phyloP scores from a whole-genome alignment of 2,329 filamentous ascomycete genomes.

The Zymoseptoria pseudotritici region DNA sequence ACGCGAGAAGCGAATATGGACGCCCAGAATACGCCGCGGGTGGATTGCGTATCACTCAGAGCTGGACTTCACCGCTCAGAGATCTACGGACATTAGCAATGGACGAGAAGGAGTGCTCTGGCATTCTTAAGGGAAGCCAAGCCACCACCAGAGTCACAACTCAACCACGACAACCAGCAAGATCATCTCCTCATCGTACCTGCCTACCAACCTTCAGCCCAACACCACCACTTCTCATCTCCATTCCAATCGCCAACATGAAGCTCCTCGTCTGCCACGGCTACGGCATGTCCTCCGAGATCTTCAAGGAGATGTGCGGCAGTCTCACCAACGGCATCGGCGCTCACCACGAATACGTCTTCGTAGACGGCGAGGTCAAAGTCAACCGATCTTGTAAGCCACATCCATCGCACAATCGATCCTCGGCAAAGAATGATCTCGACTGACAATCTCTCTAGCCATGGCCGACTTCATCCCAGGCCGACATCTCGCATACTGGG shows the following conservation, averaged over 20 bases:
- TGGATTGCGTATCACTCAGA: neutral
- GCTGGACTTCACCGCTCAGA: neutral
- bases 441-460: neutral
- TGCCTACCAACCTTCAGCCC: neutral
- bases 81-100: neutral
- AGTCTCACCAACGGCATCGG: neutral
- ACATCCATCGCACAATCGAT: neutral
- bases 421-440: neutral
- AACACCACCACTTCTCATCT: neutral
- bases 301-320: slow-evolving; percentile 1
- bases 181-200: neutral
- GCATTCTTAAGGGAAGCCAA: neutral
- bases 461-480: slow-evolving; percentile 3
- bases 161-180: neutral
- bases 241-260: neutral
- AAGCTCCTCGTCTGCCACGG: slow-evolving; percentile 1
- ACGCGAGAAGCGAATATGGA: neutral
- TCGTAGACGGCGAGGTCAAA: slow-evolving; percentile 2
- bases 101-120: neutral
- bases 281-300: slow-evolving; percentile 3
- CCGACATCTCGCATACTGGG: slow-evolving; percentile 3
- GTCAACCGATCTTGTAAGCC: slow-evolving; percentile 3
- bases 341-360: slow-evolving; percentile 2
- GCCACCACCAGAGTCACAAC: neutral
- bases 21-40: neutral